These are phyloP conservation scores for Silene uniflora DNA, from an alignment of 148 eudicot genomes.

Conservation along the genomic window DNA sequence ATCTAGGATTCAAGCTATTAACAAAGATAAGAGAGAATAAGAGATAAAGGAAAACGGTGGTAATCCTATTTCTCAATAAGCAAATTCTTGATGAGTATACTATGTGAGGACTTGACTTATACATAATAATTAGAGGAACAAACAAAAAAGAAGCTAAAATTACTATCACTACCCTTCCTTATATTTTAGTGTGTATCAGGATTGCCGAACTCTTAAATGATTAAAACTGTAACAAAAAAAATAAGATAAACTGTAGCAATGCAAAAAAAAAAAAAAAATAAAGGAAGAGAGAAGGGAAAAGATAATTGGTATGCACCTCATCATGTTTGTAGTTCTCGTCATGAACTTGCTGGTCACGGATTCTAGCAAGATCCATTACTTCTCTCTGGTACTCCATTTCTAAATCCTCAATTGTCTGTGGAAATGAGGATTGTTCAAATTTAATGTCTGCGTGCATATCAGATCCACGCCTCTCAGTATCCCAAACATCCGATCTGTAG, in stretches of 20 bases:
- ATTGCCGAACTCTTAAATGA: neutral
- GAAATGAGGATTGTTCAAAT: slow-evolving; percentile 43
- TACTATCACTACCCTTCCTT: too few species aligned
- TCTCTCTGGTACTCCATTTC: slow-evolving; percentile 81
- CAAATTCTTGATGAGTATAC: too few species aligned
- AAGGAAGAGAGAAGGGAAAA: neutral
- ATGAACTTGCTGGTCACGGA: slow-evolving; percentile 85
- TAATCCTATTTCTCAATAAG: too few species aligned
- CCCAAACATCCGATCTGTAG: slow-evolving; percentile 66
- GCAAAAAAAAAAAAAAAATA: neutral
- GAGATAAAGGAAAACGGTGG: too few species aligned
- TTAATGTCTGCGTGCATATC: slow-evolving; percentile 45
- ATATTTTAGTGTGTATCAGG: too few species aligned
- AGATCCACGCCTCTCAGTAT: slow-evolving; percentile 53
- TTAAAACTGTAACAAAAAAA: neutral
- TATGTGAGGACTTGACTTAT: too few species aligned
- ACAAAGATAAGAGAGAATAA: too few species aligned
- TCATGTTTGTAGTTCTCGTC: slow-evolving; percentile 87
- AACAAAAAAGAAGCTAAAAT: too few species aligned
- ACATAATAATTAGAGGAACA: too few species aligned
- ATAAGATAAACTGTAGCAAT: neutral
- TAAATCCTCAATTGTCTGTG: slow-evolving; percentile 68
- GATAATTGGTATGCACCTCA: slow-evolving; percentile 46
- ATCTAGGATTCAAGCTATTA: too few species aligned
- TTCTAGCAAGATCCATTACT: slow-evolving; percentile 62